A percentile compares a stretch with the other conserved stretches of the same genome.
phyloP scores from a whole-genome alignment of 2,329 filamentous ascomycete species.

The Ramularia endophylla region DNA sequence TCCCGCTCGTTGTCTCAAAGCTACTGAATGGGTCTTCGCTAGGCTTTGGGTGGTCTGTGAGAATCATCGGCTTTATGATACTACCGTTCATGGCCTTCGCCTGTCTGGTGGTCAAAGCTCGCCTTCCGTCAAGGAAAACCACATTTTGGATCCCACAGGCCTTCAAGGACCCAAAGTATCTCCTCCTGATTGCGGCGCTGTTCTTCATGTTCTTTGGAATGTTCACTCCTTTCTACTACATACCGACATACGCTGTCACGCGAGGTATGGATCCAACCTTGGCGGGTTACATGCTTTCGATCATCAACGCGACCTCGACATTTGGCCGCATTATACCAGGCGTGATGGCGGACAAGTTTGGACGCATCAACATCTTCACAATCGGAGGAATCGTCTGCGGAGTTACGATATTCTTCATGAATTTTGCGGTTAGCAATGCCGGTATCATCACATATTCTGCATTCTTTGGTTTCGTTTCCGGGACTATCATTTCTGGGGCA shows the following conservation, averaged over 20 bases:
- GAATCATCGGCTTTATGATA: conserved; percentile 47
- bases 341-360: conserved; percentile 23
- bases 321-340: not conserved
- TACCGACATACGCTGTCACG: conserved; percentile 2
- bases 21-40: conserved; percentile 41
- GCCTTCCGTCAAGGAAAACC: conserved; percentile 2
- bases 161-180: no score
- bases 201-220: not conserved
- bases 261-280: not conserved
- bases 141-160: conserved; percentile 12
- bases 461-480: no score
- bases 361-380: conserved; percentile 38
- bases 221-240: not conserved
- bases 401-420: no score
- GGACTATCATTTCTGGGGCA: no score
- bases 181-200: conserved; percentile 1
- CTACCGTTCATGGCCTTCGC: conserved; percentile 33
- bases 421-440: no score
- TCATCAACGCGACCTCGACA: not conserved
- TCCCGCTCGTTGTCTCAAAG: conserved; percentile 43
- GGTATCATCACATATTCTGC: no score
- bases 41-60: conserved; percentile 49
- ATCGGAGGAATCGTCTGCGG: no score
- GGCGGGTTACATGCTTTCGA: conserved; percentile 13
- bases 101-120: conserved; percentile 1